Evolutionary conservation across 768 basidiomycete species (phyloP).

Genomic region (Chalciporus pseudorubinellus): DNA sequence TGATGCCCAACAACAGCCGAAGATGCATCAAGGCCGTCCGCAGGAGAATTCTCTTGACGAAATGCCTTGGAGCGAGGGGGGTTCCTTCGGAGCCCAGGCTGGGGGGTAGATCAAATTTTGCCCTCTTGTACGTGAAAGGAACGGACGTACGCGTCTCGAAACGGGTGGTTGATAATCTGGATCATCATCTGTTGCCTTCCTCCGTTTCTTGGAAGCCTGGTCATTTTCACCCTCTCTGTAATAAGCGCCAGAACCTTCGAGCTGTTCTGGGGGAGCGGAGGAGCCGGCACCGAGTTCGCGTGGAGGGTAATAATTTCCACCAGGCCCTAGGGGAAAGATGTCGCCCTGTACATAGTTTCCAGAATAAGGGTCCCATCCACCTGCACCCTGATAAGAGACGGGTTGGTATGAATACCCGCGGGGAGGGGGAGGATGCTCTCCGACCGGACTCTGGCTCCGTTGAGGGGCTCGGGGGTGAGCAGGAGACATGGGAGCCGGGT

Average conservation of each 20-base stretch:
- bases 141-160: conserved; percentile 52
- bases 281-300: conserved; percentile 19
- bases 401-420: conserved; percentile 39
- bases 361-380: conserved; percentile 39
- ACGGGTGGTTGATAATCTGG: conserved; percentile 51
- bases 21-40: conserved; percentile 21
- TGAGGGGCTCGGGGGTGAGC: conserved; percentile 20
- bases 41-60: conserved; percentile 29
- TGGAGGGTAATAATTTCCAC: conserved; percentile 36
- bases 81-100: conserved; percentile 45
- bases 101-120: background rate
- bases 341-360: conserved; percentile 39
- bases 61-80: conserved; percentile 38
- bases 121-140: background rate
- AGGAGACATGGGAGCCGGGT: conserved; percentile 20
- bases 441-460: conserved; percentile 29
- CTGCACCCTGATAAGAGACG: conserved; percentile 36
- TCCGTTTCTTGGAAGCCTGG: conserved; percentile 47
- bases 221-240: conserved; percentile 33
- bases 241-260: conserved; percentile 23
- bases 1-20: conserved; percentile 19
- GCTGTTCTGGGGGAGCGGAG: conserved; percentile 18
- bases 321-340: conserved; percentile 36
- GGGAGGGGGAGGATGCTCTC: conserved; percentile 32
- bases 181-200: conserved; percentile 46